phyloP scores from a whole-genome alignment of 2,329 filamentous ascomycete genomes.

The Cladosporium sp. region DNA sequence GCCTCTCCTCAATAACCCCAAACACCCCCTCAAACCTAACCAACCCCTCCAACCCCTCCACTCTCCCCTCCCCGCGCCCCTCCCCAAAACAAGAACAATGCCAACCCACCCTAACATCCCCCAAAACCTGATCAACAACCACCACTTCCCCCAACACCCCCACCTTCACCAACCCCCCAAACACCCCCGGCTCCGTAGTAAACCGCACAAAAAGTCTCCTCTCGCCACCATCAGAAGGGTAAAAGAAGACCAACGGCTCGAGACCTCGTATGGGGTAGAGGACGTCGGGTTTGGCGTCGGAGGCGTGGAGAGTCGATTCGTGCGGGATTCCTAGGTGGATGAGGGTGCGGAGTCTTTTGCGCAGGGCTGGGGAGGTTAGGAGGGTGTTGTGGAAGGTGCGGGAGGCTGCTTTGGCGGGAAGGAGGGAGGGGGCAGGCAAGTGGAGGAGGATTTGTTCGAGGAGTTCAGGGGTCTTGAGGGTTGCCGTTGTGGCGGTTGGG shows the following conservation, averaged over 20 bases:
- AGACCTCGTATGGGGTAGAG: background rate
- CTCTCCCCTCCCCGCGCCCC: background rate
- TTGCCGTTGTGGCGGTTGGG: background rate
- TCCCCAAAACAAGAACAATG: conserved; percentile 5
- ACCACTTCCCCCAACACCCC: background rate
- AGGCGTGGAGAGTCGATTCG: background rate
- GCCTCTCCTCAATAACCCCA: background rate
- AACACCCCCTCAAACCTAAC: background rate
- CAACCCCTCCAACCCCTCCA: background rate
- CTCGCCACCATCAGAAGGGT: conserved; percentile 1
- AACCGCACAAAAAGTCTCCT: background rate
- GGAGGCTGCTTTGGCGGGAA: background rate
- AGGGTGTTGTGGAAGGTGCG: background rate
- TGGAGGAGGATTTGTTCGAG: conserved; percentile 7
- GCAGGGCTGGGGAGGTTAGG: background rate
- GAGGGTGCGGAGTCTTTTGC: background rate
- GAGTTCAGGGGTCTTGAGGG: conserved; percentile 5
- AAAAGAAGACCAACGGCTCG: background rate
- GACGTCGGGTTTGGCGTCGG: conserved; percentile 1
- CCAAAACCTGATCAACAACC: background rate
- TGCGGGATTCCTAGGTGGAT: background rate
- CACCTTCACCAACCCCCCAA: background rate
- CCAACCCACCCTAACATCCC: conserved; percentile 1
- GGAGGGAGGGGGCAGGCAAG: background rate
- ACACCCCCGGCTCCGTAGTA: background rate